Evolutionary conservation across 495 filamentous ascomycete genomes (phyloP).

Genomic region (Lepidopterella palustris): DNA sequence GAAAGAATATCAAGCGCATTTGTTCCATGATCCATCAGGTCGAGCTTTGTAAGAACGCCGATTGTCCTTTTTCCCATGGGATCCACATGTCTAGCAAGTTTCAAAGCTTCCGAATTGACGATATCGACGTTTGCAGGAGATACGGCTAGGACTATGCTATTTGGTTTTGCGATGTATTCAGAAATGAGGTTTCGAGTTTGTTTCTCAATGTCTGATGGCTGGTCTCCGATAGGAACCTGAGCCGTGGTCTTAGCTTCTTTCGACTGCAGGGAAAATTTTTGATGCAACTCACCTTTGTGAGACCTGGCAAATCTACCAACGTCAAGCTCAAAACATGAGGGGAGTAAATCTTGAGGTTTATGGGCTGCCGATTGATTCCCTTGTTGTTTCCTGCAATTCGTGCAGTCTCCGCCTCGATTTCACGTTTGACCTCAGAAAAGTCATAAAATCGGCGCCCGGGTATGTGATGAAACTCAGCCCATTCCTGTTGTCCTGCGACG

Average conservation of each 20-base stretch:
- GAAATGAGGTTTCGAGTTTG: conserved; percentile 94
- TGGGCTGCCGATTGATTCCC: conserved; percentile 94
- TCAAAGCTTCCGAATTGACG: conserved; percentile 96
- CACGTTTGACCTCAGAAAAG: conserved; percentile 85
- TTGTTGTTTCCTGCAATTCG: conserved; percentile 97
- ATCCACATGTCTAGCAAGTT: conserved; percentile 95
- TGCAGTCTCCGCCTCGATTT: conserved; percentile 95
- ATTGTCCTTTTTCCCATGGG: conserved; percentile 92
- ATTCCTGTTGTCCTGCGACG: conserved; percentile 70
- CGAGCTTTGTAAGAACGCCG: conserved; percentile 93
- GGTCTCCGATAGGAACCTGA: conserved; percentile 91
- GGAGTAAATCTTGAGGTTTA: conserved; percentile 98
- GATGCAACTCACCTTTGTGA: conserved; percentile 71
- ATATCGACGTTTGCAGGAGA: conserved; percentile 97
- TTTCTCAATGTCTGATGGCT: conserved; percentile 97
- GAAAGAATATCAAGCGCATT: conserved; percentile 97
- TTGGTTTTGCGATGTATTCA: conserved; percentile 98
- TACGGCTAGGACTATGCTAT: conserved; percentile 95
- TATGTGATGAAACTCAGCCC: conserved; percentile 96
- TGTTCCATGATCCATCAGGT: conserved; percentile 98
- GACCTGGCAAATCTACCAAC: conserved; percentile 87
- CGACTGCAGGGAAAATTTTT: not conserved
- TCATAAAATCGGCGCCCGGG: conserved; percentile 85
- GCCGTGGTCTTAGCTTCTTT: conserved; percentile 16
- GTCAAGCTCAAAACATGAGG: conserved; percentile 95